These are phyloP conservation scores for Fistulinella cinereoalba DNA, from an alignment of 1,284 basidiomycete species.

Conservation along the genomic window DNA sequence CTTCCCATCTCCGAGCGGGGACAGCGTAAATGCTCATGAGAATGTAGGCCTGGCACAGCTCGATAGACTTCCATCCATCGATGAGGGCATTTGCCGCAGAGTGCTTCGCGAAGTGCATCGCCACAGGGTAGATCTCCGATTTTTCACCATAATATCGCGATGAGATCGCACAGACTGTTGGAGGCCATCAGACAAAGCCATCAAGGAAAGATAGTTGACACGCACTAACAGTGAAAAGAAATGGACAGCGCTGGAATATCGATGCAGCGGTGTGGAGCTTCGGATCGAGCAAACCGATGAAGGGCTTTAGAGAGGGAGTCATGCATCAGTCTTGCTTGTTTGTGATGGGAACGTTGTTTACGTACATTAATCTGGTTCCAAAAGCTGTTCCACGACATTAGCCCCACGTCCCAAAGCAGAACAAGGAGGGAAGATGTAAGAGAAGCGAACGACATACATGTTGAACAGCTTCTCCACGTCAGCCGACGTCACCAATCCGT, in stretches of 20 bases:
- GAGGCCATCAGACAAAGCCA: neutral
- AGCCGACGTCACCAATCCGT: slow-evolving; percentile 73
- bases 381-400: slow-evolving; percentile 44
- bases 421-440: too few relatives aligned
- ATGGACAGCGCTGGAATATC: slow-evolving; percentile 76
- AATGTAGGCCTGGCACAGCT: slow-evolving; percentile 61
- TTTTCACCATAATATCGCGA: slow-evolving; percentile 73
- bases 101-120: slow-evolving; percentile 84
- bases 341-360: neutral
- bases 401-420: neutral
- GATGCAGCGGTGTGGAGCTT: slow-evolving; percentile 67
- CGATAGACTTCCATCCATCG: slow-evolving; percentile 74
- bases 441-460: slow-evolving; percentile 54
- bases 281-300: slow-evolving; percentile 72
- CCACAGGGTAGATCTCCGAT: slow-evolving; percentile 77
- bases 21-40: slow-evolving; percentile 77
- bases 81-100: slow-evolving; percentile 76
- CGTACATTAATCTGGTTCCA: slow-evolving; percentile 69
- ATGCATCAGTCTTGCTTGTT: slow-evolving; percentile 1
- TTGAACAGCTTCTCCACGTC: slow-evolving; percentile 83
- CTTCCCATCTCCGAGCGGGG: slow-evolving; percentile 78
- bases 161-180: slow-evolving; percentile 70
- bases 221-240: slow-evolving; percentile 79
- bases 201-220: slow-evolving; percentile 19
- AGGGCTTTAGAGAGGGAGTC: slow-evolving; percentile 49